Percentiles rank a stretch among this genome's conserved stretches.
Evolutionary conservation across 495 filamentous ascomycete species (phyloP).

Genomic region (Xylaria longipes): DNA sequence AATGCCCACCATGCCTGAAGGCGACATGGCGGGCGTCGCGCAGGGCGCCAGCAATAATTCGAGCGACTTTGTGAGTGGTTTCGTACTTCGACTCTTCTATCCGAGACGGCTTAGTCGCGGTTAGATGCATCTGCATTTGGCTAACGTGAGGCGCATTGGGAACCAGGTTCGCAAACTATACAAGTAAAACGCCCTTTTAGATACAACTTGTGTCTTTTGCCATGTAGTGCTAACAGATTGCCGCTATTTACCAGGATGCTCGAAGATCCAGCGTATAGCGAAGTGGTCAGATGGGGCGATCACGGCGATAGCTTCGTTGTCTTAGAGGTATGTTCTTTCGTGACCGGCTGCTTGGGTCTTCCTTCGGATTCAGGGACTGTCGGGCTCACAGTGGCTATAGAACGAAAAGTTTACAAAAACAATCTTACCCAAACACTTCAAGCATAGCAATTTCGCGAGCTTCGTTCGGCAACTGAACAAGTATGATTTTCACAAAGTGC

Average conservation of each 20-base stretch:
- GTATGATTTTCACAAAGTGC: constrained; percentile 99
- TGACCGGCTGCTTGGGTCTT: background rate
- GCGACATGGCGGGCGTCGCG: constrained; percentile 45
- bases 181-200: constrained; percentile 66
- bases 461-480: constrained; percentile 99
- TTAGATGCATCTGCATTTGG: constrained; percentile 29
- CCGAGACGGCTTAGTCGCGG: constrained; percentile 29
- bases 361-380: background rate
- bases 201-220: constrained; percentile 22
- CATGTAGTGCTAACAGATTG: constrained; percentile 31
- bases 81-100: constrained; percentile 11
- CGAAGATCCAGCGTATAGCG: constrained; percentile 90
- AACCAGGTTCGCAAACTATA: constrained; percentile 94
- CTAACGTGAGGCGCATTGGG: constrained; percentile 28
- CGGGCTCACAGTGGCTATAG: constrained; percentile 51
- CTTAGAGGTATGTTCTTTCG: constrained; percentile 72
- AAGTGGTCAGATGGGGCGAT: constrained; percentile 94
- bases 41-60: constrained; percentile 54
- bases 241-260: constrained; percentile 77
- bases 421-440: constrained; percentile 98
- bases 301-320: constrained; percentile 97
- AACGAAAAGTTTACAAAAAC: constrained; percentile 98
- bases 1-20: constrained; percentile 50
- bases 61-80: constrained; percentile 56
- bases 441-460: constrained; percentile 99